Evolutionary conservation across 2,329 filamentous ascomycete genomes (phyloP), one percentile per base, ranked within the genome.

Genomic region (Chaetomiaceae sp.): DNA sequence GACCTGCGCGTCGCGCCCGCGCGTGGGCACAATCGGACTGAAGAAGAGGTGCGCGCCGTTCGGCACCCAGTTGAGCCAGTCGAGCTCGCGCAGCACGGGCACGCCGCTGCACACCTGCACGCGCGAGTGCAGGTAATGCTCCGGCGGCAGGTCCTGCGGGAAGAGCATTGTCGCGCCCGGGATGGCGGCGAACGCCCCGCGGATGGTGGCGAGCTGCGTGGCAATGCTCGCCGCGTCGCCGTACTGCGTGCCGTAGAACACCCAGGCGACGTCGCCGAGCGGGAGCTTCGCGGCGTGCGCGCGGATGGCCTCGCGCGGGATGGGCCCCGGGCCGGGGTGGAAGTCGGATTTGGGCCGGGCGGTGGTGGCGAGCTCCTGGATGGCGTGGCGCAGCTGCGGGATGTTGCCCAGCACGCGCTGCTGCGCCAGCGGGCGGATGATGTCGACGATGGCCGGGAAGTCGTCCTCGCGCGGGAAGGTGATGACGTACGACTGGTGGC

Each of bases 41-140:
- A 77, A 78, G 63, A 72, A 72, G 4, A 75, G 51, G 52, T 76
- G 73, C 0, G 67, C 66, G 5, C 69, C 73, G 52, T 76, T 76
- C 4, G 72, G 72, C 9, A 71, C 58, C 73, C 73, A 78, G 55
- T 74, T 69, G 17, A 67, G 57, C 64, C 64, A 67, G 38, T 62
- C 58, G n/a, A 70, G 54, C 55, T 70, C 68, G 34, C 61, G 58
- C 12, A 69, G 53, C 1, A 60, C 55, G 4, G 65, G 65, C 6
- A 60, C 54, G 10, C 65, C 65, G 15, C 58, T 60, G 52, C 65
- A 67, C 11, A 69, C 64, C 2, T 56, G 56, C 3, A 58, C 56
- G 40, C 65, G 59, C 44, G 64, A 59, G 54, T 68, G 63, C 26
- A 69, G 54, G 46, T 66, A 67, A 50, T 68, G 60, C 48, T 65